Evolutionary conservation across 2,329 filamentous ascomycete genomes (phyloP).

Genomic region (Exophiala lecanii-corni): DNA sequence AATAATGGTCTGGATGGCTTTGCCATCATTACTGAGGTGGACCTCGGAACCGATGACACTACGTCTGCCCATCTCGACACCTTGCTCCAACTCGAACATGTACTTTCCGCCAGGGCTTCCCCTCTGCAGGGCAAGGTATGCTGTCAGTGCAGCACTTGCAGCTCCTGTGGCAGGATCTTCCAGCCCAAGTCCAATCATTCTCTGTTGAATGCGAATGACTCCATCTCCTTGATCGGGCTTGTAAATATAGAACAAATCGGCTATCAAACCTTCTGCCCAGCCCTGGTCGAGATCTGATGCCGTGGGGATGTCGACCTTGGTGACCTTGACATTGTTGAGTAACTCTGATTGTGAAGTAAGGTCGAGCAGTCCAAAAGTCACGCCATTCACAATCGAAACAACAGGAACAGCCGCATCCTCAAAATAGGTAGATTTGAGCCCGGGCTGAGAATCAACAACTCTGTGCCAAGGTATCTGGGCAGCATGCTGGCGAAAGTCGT

Average conservation of each 20-base stretch:
- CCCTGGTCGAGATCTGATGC: background rate
- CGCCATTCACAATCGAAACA: constrained; percentile 5
- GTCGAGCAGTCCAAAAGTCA: constrained; percentile 3
- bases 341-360: constrained; percentile 1
- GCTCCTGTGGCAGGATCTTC: constrained; percentile 2
- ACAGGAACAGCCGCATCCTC: background rate
- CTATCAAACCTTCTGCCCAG: background rate
- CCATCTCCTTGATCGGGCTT: constrained; percentile 1
- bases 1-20: background rate
- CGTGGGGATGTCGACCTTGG: background rate
- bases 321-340: background rate
- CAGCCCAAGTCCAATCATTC: constrained; percentile 2
- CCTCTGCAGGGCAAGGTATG: background rate
- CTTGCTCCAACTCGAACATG: constrained; percentile 1
- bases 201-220: constrained; percentile 1
- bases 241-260: constrained; percentile 1
- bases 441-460: constrained; percentile 7
- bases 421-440: background rate
- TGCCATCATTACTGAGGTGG: background rate
- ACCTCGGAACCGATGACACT: constrained; percentile 5
- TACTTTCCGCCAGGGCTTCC: background rate
- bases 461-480: background rate
- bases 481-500: constrained; percentile 2
- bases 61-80: constrained; percentile 3
- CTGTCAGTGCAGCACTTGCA: constrained; percentile 1